Evolutionary conservation across 1,284 basidiomycete species (phyloP), one percentile per base, ranked within the genome.

Genomic region (Pseudozyma pruni): DNA sequence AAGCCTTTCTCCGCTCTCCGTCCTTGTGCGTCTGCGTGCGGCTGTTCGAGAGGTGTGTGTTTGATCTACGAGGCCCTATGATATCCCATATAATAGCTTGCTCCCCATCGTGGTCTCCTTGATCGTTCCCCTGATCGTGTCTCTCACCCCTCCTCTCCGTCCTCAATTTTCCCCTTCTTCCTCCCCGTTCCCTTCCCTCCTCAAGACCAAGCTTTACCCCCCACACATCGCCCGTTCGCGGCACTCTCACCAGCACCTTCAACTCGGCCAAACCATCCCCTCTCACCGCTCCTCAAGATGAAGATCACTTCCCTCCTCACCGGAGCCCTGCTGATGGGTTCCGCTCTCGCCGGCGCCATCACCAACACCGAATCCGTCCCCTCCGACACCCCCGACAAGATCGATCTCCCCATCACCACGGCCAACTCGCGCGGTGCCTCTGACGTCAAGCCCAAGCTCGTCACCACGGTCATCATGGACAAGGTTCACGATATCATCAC

Each of bases 401-500:
- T 64, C 34, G 25, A 35, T 16, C 29, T 60, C 31, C 55, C 51
- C 17, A 29, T 70, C 48, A 58, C 51, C 47, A 56, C 55, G 23
- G 60, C 52, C 60, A 70, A 64, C 56, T 70, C 60, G 6, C 67
- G 60, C 27, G 67, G 67, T 23, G 60, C 67, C 4, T 35, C 48
- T 13, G 51, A 40, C 5, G 42, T 70, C 44, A 35, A 42, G 2
- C 59, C 59, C 25, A 52, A 55, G 19, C 23, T 63, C 33, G 42
- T 69, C 43, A 33, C 46, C 25, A 58, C 50, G 8, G 33, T 55
- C 32, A 31, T 56, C 41, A 20, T 57, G 17, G 54, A 67, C 49
- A 60, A 50, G 13, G 31, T 51, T 17, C 32, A 34, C 39, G 35
- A 43, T 35, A 14, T 45, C 8, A 47, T 67, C 35, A 29, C 51